Conservation (phyloP, 2,329 filamentous ascomycete species). For the Truncatella angustata region DNA sequence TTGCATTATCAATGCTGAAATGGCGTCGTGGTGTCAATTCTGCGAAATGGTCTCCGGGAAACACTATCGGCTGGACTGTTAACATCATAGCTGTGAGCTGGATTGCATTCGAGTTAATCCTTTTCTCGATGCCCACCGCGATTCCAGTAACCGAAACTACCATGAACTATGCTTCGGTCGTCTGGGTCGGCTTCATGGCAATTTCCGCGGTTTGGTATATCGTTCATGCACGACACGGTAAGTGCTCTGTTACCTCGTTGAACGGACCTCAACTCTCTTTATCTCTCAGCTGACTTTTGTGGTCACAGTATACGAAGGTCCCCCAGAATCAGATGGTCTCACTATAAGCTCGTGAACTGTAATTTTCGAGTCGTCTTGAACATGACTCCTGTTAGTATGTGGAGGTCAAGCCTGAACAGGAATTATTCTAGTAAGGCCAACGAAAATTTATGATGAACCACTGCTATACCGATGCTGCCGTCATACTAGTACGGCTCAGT, state of each 20-base stretch:
- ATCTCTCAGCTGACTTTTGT: not conserved
- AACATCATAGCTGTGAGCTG: constrained; percentile 47
- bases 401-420: too few relatives aligned
- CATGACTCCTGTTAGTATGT: not conserved
- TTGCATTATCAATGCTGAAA: constrained; percentile 47
- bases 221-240: constrained; percentile 49
- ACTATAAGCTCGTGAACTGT: not conserved
- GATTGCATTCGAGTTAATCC: constrained; percentile 50
- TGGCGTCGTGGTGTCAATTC: constrained; percentile 43
- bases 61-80: constrained; percentile 37
- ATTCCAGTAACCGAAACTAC: constrained; percentile 26
- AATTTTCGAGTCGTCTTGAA: not conserved
- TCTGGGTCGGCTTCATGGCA: constrained; percentile 42
- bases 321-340: constrained; percentile 28
- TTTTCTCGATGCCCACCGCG: constrained; percentile 44
- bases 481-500: too few relatives aligned
- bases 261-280: too few relatives aligned
- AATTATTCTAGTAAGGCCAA: too few relatives aligned
- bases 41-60: constrained; percentile 47
- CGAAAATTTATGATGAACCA: too few relatives aligned
- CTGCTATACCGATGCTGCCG: too few relatives aligned
- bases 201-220: constrained; percentile 45
- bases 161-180: constrained; percentile 53
- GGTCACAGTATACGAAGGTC: constrained; percentile 25
- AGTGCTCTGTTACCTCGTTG: constrained; percentile 17